phyloP scores from a whole-genome alignment of 2,329 filamentous ascomycete genomes.

The Amauroascus verrucosus region DNA sequence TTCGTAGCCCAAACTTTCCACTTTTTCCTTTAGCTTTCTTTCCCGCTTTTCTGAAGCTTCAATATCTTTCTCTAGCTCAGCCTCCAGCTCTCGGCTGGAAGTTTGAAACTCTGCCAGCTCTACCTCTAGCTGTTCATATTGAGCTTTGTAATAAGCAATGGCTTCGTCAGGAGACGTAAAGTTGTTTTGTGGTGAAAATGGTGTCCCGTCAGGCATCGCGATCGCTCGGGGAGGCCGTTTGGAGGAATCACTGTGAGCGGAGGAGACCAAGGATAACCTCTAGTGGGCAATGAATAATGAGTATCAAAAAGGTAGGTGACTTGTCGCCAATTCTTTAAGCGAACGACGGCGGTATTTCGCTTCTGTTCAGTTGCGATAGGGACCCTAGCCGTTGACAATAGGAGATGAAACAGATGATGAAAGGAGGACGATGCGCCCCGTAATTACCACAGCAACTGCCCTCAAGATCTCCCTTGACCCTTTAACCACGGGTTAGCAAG shows the following conservation, averaged over 20 bases:
- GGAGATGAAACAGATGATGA: constrained; percentile 10
- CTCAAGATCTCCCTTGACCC: not conserved
- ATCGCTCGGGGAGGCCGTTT: constrained; percentile 21
- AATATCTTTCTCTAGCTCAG: constrained; percentile 90
- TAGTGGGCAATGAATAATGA: not conserved
- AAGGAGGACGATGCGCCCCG: constrained; percentile 3
- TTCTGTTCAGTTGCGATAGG: not conserved
- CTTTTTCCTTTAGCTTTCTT: constrained; percentile 72
- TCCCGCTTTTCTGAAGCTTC: constrained; percentile 92
- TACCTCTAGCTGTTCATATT: constrained; percentile 84
- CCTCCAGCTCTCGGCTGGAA: constrained; percentile 86
- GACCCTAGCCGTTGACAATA: not conserved
- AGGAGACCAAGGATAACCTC: not conserved
- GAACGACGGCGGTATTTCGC: not conserved
- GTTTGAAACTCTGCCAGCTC: constrained; percentile 90
- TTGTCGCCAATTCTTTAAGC: not conserved
- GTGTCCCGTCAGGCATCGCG: constrained; percentile 14
- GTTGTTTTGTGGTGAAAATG: constrained; percentile 29
- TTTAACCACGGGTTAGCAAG: not conserved
- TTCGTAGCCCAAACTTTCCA: constrained; percentile 73
- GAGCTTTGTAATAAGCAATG: constrained; percentile 85
- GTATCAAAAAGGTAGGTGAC: not conserved
- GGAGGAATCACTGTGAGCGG: not conserved
- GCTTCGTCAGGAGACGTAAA: constrained; percentile 54
- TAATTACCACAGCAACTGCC: not conserved